Evolutionary conservation across 257 asterid genomes (phyloP).

Genomic region (Nicotiana undulata): DNA sequence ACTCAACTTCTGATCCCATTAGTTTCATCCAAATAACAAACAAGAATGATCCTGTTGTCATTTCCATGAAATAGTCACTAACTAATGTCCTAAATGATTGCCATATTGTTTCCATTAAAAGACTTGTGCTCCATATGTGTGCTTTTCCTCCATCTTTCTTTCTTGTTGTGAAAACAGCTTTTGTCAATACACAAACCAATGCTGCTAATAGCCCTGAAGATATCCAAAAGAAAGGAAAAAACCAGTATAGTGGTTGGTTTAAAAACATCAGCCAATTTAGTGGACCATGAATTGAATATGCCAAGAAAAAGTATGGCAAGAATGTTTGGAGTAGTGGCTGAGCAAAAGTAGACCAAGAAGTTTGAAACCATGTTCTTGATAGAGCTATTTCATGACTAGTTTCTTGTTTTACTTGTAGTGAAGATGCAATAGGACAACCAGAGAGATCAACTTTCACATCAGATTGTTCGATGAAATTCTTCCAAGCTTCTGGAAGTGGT

Average conservation of each 20-base stretch:
- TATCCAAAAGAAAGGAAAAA: constrained; percentile 67
- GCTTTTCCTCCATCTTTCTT: constrained; percentile 64
- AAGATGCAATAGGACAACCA: constrained; percentile 61
- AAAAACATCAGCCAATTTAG: constrained; percentile 25
- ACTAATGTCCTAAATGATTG: constrained; percentile 65
- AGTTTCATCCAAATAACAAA: constrained; percentile 67
- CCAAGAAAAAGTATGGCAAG: constrained; percentile 53
- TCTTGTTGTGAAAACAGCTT: constrained; percentile 53
- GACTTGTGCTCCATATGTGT: constrained; percentile 52
- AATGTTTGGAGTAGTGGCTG: constrained; percentile 74
- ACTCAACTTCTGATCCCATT: constrained; percentile 59
- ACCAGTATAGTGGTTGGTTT: constrained; percentile 39
- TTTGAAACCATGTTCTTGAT: constrained; percentile 47
- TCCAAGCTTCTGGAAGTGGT: constrained; percentile 81
- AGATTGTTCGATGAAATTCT: constrained; percentile 67
- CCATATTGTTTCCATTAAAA: constrained; percentile 70
- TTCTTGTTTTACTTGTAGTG: constrained; percentile 15
- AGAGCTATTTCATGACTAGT: constrained; percentile 38
- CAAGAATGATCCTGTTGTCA: constrained; percentile 51
- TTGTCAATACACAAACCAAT: constrained; percentile 40
- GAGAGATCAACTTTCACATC: constrained; percentile 83
- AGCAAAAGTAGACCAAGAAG: constrained; percentile 46
- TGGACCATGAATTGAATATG: constrained; percentile 40
- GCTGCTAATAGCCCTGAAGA: constrained; percentile 50
- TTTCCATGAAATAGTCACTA: constrained; percentile 70